Conservation (phyloP, 208 protist genomes). For the Trypanosoma platydactyli region DNA sequence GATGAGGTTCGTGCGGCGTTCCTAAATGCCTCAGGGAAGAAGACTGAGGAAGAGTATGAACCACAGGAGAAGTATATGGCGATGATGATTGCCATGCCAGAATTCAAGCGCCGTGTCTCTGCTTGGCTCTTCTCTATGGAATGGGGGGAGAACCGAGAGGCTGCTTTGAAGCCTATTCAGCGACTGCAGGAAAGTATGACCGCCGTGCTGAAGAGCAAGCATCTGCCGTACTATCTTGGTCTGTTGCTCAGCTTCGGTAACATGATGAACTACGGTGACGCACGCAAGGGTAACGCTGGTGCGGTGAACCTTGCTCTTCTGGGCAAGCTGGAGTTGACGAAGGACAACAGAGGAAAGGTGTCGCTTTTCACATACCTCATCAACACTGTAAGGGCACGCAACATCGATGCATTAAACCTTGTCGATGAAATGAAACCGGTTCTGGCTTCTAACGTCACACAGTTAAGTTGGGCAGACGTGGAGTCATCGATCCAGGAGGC, state of each 20-base stretch:
- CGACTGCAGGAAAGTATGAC: conserved; percentile 28
- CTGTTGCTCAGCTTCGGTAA: conserved; percentile 39
- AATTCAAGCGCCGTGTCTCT: conserved; percentile 30
- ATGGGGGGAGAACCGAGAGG: conserved; percentile 28
- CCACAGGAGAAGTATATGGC: conserved; percentile 42
- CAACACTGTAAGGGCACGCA: conserved; percentile 22
- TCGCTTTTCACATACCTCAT: conserved; percentile 36
- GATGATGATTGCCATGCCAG: conserved; percentile 38
- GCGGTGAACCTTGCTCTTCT: conserved; percentile 27
- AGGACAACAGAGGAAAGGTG: conserved; percentile 39
- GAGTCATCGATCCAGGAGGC: conserved; percentile 27
- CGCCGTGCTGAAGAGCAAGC: conserved; percentile 27
- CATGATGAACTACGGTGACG: conserved; percentile 42
- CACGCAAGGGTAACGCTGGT: conserved; percentile 31
- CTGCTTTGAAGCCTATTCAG: conserved; percentile 30
- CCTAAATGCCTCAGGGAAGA: conserved; percentile 29
- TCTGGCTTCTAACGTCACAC: conserved; percentile 19
- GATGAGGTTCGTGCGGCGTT: conserved; percentile 34
- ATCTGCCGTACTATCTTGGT: conserved; percentile 37
- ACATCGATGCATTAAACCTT: conserved; percentile 29
- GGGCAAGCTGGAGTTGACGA: conserved; percentile 36
- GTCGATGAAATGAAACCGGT: conserved; percentile 32
- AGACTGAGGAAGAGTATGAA: conserved; percentile 42
- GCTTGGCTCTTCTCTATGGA: conserved; percentile 41
- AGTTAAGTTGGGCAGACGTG: conserved; percentile 31